Evolutionary conservation across 306 rosid species (phyloP), one percentile per base, ranked within the genome.

Genomic region (Glycyrrhiza uralensis): DNA sequence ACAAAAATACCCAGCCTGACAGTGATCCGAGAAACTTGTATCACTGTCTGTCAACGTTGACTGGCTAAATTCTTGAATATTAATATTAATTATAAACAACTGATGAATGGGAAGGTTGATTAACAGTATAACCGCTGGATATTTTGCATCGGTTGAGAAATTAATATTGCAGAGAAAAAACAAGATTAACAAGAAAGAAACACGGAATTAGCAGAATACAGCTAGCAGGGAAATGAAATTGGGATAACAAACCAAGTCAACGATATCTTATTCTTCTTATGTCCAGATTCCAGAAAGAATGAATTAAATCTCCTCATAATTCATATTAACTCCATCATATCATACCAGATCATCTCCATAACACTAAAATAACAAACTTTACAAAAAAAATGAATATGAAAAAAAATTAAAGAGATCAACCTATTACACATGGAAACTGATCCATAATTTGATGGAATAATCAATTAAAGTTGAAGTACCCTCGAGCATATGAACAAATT

Each of bases 261-360:
- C 20, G 58, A 71, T n/a, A n/a, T 55, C 36, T 22, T 79, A 1
- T 24, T 30, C 59, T 70, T 38, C 66, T 14, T 30, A 47, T 78
- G 75, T 65, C 39, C 67, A 41, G 52, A 79, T 71, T 65, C 39
- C 67, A 41, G 52, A 79, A 82, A 63, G 67, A 82, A 78, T 82
- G 56, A 82, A 82, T 47, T 56, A 74, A 82, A 74, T 78, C 63
- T 57, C 56, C 45, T 39, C 23, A 39, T 29, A 52, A 33, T 66
- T 72, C 74, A 73, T 55, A 69, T 8, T 22, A 65, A 51, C 39
- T 51, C 30, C 39, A 56, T 32, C 54, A 6, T 63, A 29, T 26
- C 77, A 19, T 46, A 33, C 10, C 41, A 45, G 49, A 35, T 54
- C 38, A 30, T 4, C 26, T 39, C 57, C 56, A 33, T 18, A 19